Conservation (phyloP, 2,329 filamentous ascomycete species). For the Rhynchosporium secalis region DNA sequence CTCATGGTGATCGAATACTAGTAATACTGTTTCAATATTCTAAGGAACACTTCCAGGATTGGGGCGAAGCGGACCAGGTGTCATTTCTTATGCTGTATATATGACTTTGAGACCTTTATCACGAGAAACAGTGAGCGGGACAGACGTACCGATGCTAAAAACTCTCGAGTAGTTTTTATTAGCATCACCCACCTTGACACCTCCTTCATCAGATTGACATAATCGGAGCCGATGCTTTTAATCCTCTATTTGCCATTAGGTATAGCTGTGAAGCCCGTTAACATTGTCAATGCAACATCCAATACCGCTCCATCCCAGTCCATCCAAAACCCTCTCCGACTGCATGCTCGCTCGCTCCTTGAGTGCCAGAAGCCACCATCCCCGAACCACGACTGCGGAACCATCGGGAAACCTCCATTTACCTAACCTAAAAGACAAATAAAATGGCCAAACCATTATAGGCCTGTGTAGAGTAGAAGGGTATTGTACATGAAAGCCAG, state of each 20-base stretch:
- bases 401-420: background rate
- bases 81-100: no score
- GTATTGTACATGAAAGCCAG: constrained; percentile 32
- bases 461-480: constrained; percentile 29
- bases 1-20: no score
- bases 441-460: constrained; percentile 13
- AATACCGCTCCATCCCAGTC: background rate
- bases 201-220: background rate
- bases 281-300: background rate
- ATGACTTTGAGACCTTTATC: no score
- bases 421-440: background rate
- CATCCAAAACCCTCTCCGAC: constrained; percentile 1
- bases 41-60: no score
- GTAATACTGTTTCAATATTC: no score
- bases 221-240: background rate
- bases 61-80: no score
- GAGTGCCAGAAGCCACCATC: constrained; percentile 5
- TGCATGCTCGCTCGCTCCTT: constrained; percentile 12
- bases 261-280: constrained; percentile 3
- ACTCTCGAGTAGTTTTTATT: no score
- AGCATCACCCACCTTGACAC: background rate
- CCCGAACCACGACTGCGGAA: background rate
- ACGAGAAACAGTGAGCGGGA: no score
- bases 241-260: constrained; percentile 14
- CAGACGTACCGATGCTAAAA: no score